Percentiles rank a stretch among this genome's conserved stretches.
phyloP scores from a whole-genome alignment of 345 rosid species.

The Xanthoceras sorbifolium region DNA sequence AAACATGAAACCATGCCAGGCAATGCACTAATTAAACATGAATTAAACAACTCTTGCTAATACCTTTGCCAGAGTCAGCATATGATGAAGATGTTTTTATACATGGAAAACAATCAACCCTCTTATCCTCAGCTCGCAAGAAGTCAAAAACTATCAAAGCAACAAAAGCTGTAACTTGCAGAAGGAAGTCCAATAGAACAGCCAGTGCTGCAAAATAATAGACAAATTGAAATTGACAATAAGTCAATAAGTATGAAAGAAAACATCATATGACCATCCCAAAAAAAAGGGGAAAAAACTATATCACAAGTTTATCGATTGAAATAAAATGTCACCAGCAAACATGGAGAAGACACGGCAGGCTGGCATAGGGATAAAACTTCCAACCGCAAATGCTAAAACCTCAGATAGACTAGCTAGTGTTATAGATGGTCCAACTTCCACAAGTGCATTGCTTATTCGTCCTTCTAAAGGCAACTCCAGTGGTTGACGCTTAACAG shows the following conservation, averaged over 20 bases:
- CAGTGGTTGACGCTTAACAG: slow-evolving; percentile 88
- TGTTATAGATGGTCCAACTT: slow-evolving; percentile 98
- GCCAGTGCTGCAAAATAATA: slow-evolving; percentile 78
- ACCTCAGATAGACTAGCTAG: slow-evolving; percentile 96
- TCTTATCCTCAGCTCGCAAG: slow-evolving; percentile 66
- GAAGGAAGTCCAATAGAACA: slow-evolving; percentile 90
- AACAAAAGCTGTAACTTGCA: slow-evolving; percentile 97
- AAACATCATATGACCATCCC: not conserved
- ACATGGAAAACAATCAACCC: slow-evolving; percentile 95
- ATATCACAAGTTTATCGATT: not conserved
- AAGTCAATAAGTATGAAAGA: slow-evolving; percentile 7
- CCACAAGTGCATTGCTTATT: slow-evolving; percentile 93
- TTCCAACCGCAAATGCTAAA: slow-evolving; percentile 95
- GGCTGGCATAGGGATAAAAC: slow-evolving; percentile 96
- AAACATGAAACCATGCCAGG: not conserved
- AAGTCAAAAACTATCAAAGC: slow-evolving; percentile 91
- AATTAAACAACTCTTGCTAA: slow-evolving; percentile 10
- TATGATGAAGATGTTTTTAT: slow-evolving; percentile 50
- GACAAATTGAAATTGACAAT: slow-evolving; percentile 19
- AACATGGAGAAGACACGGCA: slow-evolving; percentile 98
- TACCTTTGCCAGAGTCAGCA: slow-evolving; percentile 73
- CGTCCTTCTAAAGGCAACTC: slow-evolving; percentile 79
- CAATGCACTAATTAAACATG: slow-evolving; percentile 14
- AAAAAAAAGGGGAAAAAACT: not conserved
- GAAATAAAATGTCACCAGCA: slow-evolving; percentile 63